Evolutionary conservation across 2,329 filamentous ascomycete species (phyloP).

Genomic region (Coccinonectria pachysandricola): DNA sequence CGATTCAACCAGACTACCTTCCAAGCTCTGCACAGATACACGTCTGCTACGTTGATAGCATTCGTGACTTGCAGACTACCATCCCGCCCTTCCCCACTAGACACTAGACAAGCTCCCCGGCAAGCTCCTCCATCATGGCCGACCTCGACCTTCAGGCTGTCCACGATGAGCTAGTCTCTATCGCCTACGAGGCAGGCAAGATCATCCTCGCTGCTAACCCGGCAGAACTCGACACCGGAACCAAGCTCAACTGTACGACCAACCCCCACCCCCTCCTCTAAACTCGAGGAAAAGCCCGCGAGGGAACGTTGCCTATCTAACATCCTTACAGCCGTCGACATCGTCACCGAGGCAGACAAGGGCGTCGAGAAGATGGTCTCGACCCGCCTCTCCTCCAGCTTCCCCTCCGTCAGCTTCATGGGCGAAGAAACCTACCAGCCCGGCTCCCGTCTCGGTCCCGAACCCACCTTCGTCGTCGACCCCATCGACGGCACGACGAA

Average conservation of each 20-base stretch:
- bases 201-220: conserved; percentile 55
- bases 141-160: conserved; percentile 50
- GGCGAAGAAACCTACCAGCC: conserved; percentile 69
- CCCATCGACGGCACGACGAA: conserved; percentile 75
- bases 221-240: conserved; percentile 43
- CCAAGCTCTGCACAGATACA: no score
- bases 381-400: conserved; percentile 37
- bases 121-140: conserved; percentile 31
- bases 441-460: conserved; percentile 49
- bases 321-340: conserved; percentile 48
- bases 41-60: no score
- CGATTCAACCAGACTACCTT: no score
- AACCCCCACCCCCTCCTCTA: conserved; percentile 2
- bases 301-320: no score
- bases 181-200: conserved; percentile 53
- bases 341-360: conserved; percentile 59
- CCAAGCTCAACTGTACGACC: conserved; percentile 57
- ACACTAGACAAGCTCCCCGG: not conserved
- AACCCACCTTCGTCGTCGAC: conserved; percentile 71
- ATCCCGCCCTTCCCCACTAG: no score
- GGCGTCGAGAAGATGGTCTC: conserved; percentile 55
- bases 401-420: conserved; percentile 53
- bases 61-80: no score
- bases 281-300: conserved; percentile 3
- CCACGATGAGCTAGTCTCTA: conserved; percentile 47